Percentiles rank a stretch among this genome's conserved stretches.
These are phyloP conservation scores for Capronia americana DNA, from an alignment of 2,329 filamentous ascomycete species.

Conservation along the genomic window DNA sequence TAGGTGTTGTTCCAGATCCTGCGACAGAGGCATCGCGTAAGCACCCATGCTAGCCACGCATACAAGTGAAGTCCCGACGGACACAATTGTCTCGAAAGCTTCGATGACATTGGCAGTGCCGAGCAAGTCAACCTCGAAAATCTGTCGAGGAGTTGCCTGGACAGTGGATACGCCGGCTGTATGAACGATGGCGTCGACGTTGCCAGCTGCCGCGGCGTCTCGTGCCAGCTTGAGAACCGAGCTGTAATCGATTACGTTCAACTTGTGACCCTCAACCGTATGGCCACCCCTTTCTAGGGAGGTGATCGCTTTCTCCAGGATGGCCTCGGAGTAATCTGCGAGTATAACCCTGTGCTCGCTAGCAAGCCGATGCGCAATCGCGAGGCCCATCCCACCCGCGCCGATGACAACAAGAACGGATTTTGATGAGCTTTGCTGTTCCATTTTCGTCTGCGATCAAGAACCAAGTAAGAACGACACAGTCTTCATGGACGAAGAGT, in stretches of 20 bases:
- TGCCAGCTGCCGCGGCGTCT: not conserved
- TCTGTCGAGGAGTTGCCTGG: not conserved
- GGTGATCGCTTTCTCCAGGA: not conserved
- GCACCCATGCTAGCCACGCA: not conserved
- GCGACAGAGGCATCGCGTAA: constrained; percentile 1
- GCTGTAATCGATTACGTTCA: not conserved
- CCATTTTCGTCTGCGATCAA: not conserved
- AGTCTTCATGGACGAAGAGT: no score
- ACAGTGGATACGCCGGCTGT: not conserved
- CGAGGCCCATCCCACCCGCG: not conserved
- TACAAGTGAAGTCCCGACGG: not conserved
- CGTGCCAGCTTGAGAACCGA: constrained; percentile 1
- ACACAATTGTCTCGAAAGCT: not conserved
- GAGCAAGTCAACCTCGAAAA: not conserved
- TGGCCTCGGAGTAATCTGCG: not conserved
- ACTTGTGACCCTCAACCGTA: not conserved
- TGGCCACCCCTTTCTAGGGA: not conserved
- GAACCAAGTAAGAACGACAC: no score
- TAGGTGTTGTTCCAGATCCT: not conserved
- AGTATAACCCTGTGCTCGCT: not conserved
- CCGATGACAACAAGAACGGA: not conserved
- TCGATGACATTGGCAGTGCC: not conserved
- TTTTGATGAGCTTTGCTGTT: not conserved
- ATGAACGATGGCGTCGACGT: not conserved
- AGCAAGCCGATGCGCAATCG: not conserved